Conservation (phyloP, 306 rosid genomes). For the Pueraria montana region DNA sequence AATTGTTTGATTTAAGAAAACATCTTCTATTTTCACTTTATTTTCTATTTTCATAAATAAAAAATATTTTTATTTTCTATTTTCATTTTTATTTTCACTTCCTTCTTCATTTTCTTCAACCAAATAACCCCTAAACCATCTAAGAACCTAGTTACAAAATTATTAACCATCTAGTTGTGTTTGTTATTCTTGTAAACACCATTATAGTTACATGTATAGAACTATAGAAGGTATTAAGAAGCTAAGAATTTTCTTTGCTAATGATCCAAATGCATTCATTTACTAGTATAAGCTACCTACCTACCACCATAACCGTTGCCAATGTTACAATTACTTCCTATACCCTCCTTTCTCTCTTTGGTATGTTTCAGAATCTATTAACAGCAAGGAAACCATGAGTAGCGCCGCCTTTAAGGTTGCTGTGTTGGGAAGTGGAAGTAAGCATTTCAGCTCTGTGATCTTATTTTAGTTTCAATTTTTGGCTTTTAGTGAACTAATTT, state of each 20-base stretch:
- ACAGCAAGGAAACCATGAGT: constrained; percentile 55
- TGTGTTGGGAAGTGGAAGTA: constrained; percentile 89
- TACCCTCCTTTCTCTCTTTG: background rate
- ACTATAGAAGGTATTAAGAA: background rate
- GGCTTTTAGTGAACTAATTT: background rate
- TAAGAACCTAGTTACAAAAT: background rate
- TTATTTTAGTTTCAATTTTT: background rate
- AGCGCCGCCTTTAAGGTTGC: constrained; percentile 65
- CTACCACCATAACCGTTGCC: background rate
- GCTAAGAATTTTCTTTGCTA: background rate
- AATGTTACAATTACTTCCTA: constrained; percentile 4
- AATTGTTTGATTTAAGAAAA: background rate
- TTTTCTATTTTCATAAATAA: background rate
- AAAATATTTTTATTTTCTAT: background rate
- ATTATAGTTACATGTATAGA: background rate
- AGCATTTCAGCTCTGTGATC: background rate
- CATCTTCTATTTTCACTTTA: background rate
- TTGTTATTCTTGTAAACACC: background rate
- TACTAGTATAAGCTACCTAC: background rate
- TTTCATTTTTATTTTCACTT: background rate
- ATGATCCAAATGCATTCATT: background rate
- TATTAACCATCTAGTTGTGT: background rate
- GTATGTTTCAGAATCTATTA: background rate
- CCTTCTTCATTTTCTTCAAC: background rate
- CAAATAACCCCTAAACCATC: background rate